phyloP scores from a whole-genome alignment of 2,329 filamentous ascomycete genomes.

The Colletotrichum tamarilloi region DNA sequence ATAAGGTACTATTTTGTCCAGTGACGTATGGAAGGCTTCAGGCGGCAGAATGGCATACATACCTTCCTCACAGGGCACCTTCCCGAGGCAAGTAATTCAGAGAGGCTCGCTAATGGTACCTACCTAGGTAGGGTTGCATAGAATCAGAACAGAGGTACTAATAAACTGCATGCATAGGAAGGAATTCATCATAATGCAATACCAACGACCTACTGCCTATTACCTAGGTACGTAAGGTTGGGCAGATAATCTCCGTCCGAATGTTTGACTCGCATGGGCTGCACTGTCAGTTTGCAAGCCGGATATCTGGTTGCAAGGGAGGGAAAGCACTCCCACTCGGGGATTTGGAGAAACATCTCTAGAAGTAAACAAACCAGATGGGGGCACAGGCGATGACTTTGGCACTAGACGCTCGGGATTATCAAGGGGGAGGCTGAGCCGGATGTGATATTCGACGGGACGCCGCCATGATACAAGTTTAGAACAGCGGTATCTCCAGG shows the following conservation, averaged over 20 bases:
- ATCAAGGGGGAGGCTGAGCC: slow-evolving; percentile 31
- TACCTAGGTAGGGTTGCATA: neutral
- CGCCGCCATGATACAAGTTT: slow-evolving; percentile 27
- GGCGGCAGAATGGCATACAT: neutral
- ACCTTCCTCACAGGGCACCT: neutral
- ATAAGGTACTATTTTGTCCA: neutral
- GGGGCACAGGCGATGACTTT: neutral
- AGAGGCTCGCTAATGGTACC: neutral
- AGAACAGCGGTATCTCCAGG: slow-evolving; percentile 4
- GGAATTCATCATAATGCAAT: neutral
- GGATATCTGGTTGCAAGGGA: neutral
- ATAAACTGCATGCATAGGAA: neutral
- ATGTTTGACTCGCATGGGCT: neutral
- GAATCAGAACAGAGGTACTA: neutral
- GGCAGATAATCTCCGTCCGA: slow-evolving; percentile 7
- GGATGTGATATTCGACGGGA: neutral
- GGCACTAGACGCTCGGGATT: neutral
- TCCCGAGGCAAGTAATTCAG: neutral
- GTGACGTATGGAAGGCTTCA: neutral
- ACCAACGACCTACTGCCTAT: neutral
- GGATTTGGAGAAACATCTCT: neutral
- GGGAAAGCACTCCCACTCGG: neutral
- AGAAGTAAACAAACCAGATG: neutral
- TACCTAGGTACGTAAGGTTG: neutral
- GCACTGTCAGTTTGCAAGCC: neutral